Evolutionary conservation across 2,329 filamentous ascomycete genomes (phyloP).

Genomic region (Juglanconis juglandina): DNA sequence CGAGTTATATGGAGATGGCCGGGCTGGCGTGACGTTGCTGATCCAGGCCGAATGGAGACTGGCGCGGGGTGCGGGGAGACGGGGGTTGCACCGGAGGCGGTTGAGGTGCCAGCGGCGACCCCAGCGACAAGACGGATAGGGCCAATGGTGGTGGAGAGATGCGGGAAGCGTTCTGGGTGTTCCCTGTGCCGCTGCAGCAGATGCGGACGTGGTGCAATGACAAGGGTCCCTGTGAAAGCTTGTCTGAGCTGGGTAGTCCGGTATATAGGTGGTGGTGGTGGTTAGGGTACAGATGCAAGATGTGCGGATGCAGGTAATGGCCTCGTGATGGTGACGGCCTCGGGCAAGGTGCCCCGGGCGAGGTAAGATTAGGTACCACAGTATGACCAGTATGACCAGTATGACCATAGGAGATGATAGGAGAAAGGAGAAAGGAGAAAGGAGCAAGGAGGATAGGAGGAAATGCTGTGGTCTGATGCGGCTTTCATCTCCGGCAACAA

Average conservation of each 20-base stretch:
- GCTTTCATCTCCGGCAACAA: no score
- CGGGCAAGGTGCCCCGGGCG: no score
- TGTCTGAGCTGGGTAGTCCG: background rate
- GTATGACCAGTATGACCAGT: no score
- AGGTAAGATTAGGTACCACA: no score
- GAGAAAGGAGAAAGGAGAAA: background rate
- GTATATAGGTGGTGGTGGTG: background rate
- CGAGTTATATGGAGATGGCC: conserved; percentile 1
- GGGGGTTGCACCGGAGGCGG: conserved; percentile 10
- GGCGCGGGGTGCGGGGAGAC: conserved; percentile 17
- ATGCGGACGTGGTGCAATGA: background rate
- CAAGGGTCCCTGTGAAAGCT: background rate
- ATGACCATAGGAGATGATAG: background rate
- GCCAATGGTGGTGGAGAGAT: background rate
- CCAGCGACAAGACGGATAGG: background rate
- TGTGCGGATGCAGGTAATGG: no score
- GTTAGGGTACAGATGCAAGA: no score
- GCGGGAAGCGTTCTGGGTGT: background rate
- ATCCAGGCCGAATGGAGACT: conserved; percentile 12
- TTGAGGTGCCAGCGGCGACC: background rate
- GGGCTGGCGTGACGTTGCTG: conserved; percentile 14
- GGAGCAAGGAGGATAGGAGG: no score
- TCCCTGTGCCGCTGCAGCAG: background rate
- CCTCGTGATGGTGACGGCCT: no score
- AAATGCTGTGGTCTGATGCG: conserved; percentile 1